These are phyloP conservation scores for Aureococcus anophagefferens DNA, from an alignment of 108 stramenopile species.

Conservation along the genomic window DNA sequence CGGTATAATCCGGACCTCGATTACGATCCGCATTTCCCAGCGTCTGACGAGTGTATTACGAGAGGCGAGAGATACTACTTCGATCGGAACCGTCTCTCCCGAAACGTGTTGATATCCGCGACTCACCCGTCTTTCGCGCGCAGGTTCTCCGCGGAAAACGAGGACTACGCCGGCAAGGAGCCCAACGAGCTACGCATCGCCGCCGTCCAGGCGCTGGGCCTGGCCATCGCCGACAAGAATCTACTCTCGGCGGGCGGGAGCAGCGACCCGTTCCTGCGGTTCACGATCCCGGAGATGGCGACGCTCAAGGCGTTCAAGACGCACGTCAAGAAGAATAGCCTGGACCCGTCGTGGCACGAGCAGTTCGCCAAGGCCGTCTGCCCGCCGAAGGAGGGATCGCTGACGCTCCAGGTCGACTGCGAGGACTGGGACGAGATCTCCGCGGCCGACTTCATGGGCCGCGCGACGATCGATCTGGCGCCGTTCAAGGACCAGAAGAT, in stretches of 20 bases:
- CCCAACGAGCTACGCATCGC: slow-evolving; percentile 13
- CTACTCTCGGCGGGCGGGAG: slow-evolving; percentile 4
- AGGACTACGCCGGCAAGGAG: not conserved
- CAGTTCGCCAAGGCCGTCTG: not conserved
- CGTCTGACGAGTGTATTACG: no score
- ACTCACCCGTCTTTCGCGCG: no score
- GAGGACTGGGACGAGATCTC: slow-evolving; percentile 12
- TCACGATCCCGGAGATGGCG: not conserved
- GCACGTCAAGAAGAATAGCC: slow-evolving; percentile 5
- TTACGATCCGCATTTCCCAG: not conserved
- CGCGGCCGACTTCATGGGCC: slow-evolving; percentile 7
- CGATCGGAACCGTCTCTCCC: no score
- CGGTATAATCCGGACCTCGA: not conserved
- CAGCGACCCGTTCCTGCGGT: slow-evolving; percentile 2
- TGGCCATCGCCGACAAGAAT: slow-evolving; percentile 8
- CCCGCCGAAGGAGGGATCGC: not conserved
- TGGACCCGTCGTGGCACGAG: slow-evolving; percentile 10
- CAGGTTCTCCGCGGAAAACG: not conserved
- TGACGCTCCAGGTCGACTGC: not conserved
- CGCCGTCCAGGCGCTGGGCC: not conserved
- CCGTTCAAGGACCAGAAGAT: not conserved
- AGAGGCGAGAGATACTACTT: no score
- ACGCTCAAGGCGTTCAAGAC: slow-evolving; percentile 1
- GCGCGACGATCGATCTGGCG: not conserved
- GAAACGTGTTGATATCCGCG: no score